Evolutionary conservation across 768 basidiomycete genomes (phyloP), one percentile per base, ranked within the genome.

Genomic region (Pisolithus albus): DNA sequence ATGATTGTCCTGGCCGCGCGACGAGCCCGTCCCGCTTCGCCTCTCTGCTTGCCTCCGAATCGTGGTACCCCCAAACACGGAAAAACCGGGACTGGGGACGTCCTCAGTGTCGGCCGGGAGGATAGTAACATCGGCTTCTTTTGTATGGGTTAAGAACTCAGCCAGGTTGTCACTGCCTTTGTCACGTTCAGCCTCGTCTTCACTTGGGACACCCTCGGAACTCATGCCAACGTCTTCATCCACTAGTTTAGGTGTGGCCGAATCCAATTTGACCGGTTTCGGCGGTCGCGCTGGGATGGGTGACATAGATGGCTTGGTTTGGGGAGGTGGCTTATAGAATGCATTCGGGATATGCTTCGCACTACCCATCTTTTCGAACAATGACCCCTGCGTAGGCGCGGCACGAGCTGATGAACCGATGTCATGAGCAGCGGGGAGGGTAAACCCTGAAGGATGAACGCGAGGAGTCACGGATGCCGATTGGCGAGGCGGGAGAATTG

Each of bases 341-440:
- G 86, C 86, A 55, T 87, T 88, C 21, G 71, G 74, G 8, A 75
- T 73, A 30, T 70, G 71, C 46, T 75, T 76, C 1, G 84, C 82
- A 23, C 73, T 75, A 16, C 73, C 72, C 2, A 59, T 48, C 1
- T 75, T 73, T 7, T 74, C 71, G 50, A 83, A 80, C 2, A 72
- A 52, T 13, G 63, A 62, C 49, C 64, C 46, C 52, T 2, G 55
- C 23, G 19, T 38, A 26, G 9, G 49, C 37, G 46, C 58, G 24
- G 26, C 16, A 15, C 28, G 43, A 18, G 43, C 43, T 57, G 47
- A 21, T 16, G 39, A 37, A 34, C 40, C 39, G 8, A 19, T 24
- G n/a, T 34, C 38, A 30, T 46, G 54, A 13, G 48, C 45, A 36
- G 34, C 18, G n/a, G 30, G 3, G 15, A 50, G 43, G 10, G 38